Base-by-base conservation (phyloP, 495 filamentous ascomycete genomes). In the Entonaema liquescens region DNA sequence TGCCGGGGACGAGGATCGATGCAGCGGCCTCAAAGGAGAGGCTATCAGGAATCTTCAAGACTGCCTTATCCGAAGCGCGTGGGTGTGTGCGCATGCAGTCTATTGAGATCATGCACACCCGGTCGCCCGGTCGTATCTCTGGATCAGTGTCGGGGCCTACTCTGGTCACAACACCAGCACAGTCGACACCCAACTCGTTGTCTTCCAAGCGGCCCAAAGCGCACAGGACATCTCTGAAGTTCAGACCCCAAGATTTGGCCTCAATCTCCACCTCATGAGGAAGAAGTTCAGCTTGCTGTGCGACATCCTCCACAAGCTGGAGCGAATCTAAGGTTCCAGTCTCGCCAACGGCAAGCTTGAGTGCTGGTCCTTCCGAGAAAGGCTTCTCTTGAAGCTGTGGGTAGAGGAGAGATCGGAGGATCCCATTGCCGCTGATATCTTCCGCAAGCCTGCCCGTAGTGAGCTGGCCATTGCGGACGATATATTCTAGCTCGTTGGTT, bases 1-100 rank as follows among this genome's bases (percentile, higher is more conserved):
- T 76, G 42, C 80, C 87, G 6, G 82, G 82, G 0, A 82, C 68
- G 0, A 86, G 79, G 5, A 86, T 68, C 15, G 85, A 79, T 0
- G 65, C 56, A 0, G 70, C 73, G 9, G 52, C 67, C 5, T 77
- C 68, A 17, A 79, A 77, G 0, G 66, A 68, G 33, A 83, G 40
- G n/a, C 8, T 17, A 21, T 76, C 72, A 0, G 73, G 77, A 38
- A 84, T 62, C 67, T 78, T 79, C 25, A 67, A 3, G 3, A 78
- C 77, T 19, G 71, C 64, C 52, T 71, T 62, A 11, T 77, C 76
- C 0, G 64, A 69, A 2, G 77, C 72, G 11, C 74, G 74, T 8
- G 78, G 74, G 13, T 65, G 56, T 5, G 81, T 82, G 2, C 76
- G 63, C 62, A 87, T 82, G 31, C 73, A 68, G n/a, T 71, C 72